A percentile compares a stretch with the other conserved stretches of the same genome.
These are phyloP conservation scores for Suhomyces kilbournensis DNA, from an alignment of 805 yeast genomes.

Conservation along the genomic window DNA sequence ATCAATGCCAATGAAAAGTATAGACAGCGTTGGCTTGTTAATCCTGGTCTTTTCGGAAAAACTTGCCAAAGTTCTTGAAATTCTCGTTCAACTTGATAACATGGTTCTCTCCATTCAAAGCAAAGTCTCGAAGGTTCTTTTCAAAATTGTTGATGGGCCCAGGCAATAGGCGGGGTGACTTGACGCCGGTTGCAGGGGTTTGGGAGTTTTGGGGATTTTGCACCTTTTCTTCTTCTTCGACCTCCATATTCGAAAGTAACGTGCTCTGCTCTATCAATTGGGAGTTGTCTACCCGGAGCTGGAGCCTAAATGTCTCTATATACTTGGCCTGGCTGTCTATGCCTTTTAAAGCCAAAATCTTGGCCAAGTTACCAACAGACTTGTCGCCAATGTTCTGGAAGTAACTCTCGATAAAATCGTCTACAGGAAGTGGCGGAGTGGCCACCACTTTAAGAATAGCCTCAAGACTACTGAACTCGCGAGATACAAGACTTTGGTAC, in stretches of 20 bases:
- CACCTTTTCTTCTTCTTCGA: constrained; percentile 14
- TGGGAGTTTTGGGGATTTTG: neutral
- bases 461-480: constrained; percentile 47
- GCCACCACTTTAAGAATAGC: constrained; percentile 65
- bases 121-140: constrained; percentile 45
- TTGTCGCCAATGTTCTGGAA: constrained; percentile 65
- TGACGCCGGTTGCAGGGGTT: constrained; percentile 1
- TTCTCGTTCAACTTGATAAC: constrained; percentile 66
- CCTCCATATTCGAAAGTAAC: constrained; percentile 30
- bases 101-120: constrained; percentile 53
- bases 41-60: constrained; percentile 35
- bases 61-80: constrained; percentile 59
- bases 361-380: constrained; percentile 58
- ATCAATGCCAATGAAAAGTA: no score
- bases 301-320: constrained; percentile 36
- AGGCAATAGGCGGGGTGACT: constrained; percentile 26
- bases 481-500: constrained; percentile 43
- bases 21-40: no score
- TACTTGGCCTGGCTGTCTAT: constrained; percentile 34
- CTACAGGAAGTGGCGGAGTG: constrained; percentile 59
- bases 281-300: constrained; percentile 25
- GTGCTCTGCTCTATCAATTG: constrained; percentile 27
- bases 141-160: constrained; percentile 41
- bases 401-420: constrained; percentile 62
- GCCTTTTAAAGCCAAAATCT: constrained; percentile 64